Conservation (phyloP, 2,329 filamentous ascomycete species). For the Didymella lethalis region DNA sequence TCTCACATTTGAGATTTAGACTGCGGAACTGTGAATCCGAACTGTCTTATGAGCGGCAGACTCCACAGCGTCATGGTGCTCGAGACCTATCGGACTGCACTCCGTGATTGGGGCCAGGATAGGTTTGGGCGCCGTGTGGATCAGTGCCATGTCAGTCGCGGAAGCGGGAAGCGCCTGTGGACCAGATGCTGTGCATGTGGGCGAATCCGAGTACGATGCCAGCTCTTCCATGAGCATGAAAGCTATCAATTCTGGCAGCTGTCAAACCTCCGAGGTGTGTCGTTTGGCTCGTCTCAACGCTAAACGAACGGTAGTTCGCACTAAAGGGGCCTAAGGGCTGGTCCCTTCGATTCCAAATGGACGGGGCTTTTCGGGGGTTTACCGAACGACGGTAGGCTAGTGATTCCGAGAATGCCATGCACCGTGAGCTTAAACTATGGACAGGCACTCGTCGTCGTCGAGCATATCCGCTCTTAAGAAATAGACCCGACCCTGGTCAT, state of each 20-base stretch:
- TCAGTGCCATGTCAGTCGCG: slow-evolving; percentile 21
- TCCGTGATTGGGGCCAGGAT: slow-evolving; percentile 21
- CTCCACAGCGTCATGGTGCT: slow-evolving; percentile 22
- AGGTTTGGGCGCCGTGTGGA: slow-evolving; percentile 21
- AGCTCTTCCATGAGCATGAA: neutral
- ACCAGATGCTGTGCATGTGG: slow-evolving; percentile 7
- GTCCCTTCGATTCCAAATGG: slow-evolving; percentile 9
- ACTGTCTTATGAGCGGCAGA: slow-evolving; percentile 13
- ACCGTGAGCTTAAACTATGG: slow-evolving; percentile 8
- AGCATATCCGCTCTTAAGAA: neutral
- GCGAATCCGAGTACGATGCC: slow-evolving; percentile 1
- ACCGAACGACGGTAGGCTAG: slow-evolving; percentile 15
- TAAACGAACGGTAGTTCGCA: slow-evolving; percentile 14
- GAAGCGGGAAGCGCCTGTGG: slow-evolving; percentile 8
- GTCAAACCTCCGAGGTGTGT: neutral
- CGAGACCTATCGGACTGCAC: slow-evolving; percentile 21
- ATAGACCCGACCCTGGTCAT: neutral
- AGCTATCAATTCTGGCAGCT: slow-evolving; percentile 1
- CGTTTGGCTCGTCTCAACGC: neutral
- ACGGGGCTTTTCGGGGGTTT: slow-evolving; percentile 4
- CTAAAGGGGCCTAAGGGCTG: slow-evolving; percentile 5
- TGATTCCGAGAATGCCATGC: slow-evolving; percentile 9
- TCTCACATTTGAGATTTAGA: slow-evolving; percentile 11
- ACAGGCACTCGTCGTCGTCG: neutral
- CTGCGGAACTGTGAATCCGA: slow-evolving; percentile 16